phyloP scores from a whole-genome alignment of 208 protist species.

The Leishmania arabica region DNA sequence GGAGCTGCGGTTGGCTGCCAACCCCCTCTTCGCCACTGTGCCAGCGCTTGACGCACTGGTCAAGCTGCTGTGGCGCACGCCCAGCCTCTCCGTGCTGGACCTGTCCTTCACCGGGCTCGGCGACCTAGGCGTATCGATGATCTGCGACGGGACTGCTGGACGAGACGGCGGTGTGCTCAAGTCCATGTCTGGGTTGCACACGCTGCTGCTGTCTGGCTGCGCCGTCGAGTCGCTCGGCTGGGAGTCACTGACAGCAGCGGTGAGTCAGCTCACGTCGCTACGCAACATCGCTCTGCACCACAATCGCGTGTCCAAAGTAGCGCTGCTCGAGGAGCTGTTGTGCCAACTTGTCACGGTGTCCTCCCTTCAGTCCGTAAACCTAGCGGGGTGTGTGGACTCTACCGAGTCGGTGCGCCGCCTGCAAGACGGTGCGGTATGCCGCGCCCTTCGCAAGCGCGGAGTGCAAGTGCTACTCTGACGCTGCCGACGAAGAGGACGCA shows the following conservation, averaged over 20 bases:
- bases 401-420: not conserved
- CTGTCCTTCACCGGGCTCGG: slow-evolving; percentile 71
- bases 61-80: slow-evolving; percentile 33
- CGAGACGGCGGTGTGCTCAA: slow-evolving; percentile 37
- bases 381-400: slow-evolving; percentile 20
- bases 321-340: slow-evolving; percentile 12
- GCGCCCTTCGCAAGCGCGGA: slow-evolving; percentile 20
- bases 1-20: slow-evolving; percentile 57
- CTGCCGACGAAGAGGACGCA: not conserved
- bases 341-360: slow-evolving; percentile 6
- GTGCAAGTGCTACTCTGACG: slow-evolving; percentile 22
- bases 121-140: slow-evolving; percentile 62
- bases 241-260: slow-evolving; percentile 59
- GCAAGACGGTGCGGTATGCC: slow-evolving; percentile 4
- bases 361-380: slow-evolving; percentile 17
- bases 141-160: slow-evolving; percentile 56
- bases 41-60: slow-evolving; percentile 49
- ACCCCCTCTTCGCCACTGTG: slow-evolving; percentile 55
- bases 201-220: slow-evolving; percentile 56
- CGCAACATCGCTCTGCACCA: slow-evolving; percentile 55
- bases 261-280: slow-evolving; percentile 38
- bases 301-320: slow-evolving; percentile 31
- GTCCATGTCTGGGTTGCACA: slow-evolving; percentile 36
- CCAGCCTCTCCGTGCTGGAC: slow-evolving; percentile 46
- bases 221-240: slow-evolving; percentile 51